Evolutionary conservation across 2,329 filamentous ascomycete species (phyloP).

Genomic region (Raffaelea albimanens): DNA sequence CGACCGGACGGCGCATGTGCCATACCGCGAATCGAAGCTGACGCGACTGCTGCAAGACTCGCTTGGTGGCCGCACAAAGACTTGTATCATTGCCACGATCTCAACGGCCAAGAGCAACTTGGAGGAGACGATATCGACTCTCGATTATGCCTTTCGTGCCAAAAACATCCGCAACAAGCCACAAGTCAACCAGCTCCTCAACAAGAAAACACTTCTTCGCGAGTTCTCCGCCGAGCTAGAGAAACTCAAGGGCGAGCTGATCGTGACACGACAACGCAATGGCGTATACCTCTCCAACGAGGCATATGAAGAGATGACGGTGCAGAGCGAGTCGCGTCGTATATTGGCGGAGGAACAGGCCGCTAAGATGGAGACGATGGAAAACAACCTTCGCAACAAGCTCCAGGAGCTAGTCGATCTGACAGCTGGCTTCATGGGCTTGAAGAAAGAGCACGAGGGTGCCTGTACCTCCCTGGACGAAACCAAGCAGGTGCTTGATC

Average conservation of each 20-base stretch:
- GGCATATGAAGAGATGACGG: conserved; percentile 80
- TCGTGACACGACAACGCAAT: conserved; percentile 85
- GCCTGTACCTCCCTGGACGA: conserved; percentile 64
- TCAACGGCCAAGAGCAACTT: conserved; percentile 92
- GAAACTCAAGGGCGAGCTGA: conserved; percentile 86
- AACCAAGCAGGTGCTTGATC: conserved; percentile 72
- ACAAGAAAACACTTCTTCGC: conserved; percentile 82
- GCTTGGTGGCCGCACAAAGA: conserved; percentile 88
- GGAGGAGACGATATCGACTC: conserved; percentile 94
- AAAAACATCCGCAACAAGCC: conserved; percentile 99
- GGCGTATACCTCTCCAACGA: conserved; percentile 90
- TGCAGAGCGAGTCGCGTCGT: conserved; percentile 81
- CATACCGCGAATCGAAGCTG: conserved; percentile 87
- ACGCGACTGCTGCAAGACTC: conserved; percentile 94
- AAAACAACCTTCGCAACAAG: conserved; percentile 83
- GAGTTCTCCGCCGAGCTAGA: conserved; percentile 93
- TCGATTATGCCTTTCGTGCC: conserved; percentile 94
- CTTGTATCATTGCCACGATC: conserved; percentile 95
- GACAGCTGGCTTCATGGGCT: conserved; percentile 74
- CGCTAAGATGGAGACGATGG: conserved; percentile 86
- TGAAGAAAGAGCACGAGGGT: conserved; percentile 84
- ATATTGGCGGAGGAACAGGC: conserved; percentile 89
- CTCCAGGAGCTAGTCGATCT: conserved; percentile 84
- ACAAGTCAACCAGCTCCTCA: conserved; percentile 83
- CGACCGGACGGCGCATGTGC: conserved; percentile 82